phyloP scores from a whole-genome alignment of 1,139 yeast genomes.

The Scheffersomyces titani region DNA sequence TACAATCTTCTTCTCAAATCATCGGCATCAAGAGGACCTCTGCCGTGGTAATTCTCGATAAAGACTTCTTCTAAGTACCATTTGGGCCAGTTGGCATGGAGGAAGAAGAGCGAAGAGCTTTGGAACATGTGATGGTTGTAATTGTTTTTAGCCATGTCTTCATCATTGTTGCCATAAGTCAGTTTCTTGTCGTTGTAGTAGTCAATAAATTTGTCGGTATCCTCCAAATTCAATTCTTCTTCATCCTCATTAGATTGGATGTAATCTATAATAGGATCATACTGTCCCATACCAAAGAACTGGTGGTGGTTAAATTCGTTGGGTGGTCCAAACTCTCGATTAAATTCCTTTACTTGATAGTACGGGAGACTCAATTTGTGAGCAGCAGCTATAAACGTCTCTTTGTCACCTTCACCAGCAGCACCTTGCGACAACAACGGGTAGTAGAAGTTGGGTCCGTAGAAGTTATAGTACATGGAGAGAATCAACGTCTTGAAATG shows the following conservation, averaged over 20 bases:
- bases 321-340: slow-evolving; percentile 7
- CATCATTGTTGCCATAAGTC: slow-evolving; percentile 21
- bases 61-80: slow-evolving; percentile 26
- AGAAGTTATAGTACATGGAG: slow-evolving; percentile 33
- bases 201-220: slow-evolving; percentile 6
- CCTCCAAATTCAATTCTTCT: not conserved
- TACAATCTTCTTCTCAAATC: slow-evolving; percentile 31
- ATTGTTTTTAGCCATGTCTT: slow-evolving; percentile 23
- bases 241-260: slow-evolving; percentile 18
- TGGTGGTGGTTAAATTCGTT: slow-evolving; percentile 18
- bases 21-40: slow-evolving; percentile 26
- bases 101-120: slow-evolving; percentile 30
- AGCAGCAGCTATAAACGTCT: slow-evolving; percentile 40
- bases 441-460: slow-evolving; percentile 29
- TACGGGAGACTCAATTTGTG: slow-evolving; percentile 39
- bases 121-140: slow-evolving; percentile 32
- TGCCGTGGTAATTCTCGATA: slow-evolving; percentile 23
- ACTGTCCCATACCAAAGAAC: slow-evolving; percentile 40
- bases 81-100: slow-evolving; percentile 46
- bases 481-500: slow-evolving; percentile 31
- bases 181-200: slow-evolving; percentile 17
- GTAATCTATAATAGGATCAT: slow-evolving; percentile 37
- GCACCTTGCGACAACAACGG: slow-evolving; percentile 38
- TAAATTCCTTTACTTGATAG: slow-evolving; percentile 18
- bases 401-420: slow-evolving; percentile 40